These are phyloP conservation scores for Phaffia australis DNA, from an alignment of 768 basidiomycete species.

Conservation along the genomic window DNA sequence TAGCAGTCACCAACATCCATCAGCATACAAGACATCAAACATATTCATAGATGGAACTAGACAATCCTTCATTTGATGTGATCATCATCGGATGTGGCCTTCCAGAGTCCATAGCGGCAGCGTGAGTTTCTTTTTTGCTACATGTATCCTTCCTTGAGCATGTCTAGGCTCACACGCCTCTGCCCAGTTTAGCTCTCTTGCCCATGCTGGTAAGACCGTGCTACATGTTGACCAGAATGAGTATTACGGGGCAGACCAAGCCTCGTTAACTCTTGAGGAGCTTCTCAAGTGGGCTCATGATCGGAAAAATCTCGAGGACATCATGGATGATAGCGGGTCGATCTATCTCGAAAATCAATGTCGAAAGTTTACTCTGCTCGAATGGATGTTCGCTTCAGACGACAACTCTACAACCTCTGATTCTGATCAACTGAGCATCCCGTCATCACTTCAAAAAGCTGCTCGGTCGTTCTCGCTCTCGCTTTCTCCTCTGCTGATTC, in stretches of 20 bases:
- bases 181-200: conserved; percentile 54
- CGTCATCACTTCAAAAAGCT: conserved; percentile 42
- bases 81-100: conserved; percentile 46
- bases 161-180: not conserved
- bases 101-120: conserved; percentile 72
- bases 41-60: conserved; percentile 19
- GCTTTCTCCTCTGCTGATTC: conserved; percentile 69
- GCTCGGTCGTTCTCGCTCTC: conserved; percentile 74
- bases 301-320: not conserved
- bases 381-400: conserved; percentile 13
- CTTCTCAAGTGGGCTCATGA: conserved; percentile 56
- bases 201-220: conserved; percentile 76
- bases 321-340: not conserved
- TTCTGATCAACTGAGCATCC: not conserved
- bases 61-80: conserved; percentile 38
- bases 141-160: not conserved
- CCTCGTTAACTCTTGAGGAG: conserved; percentile 71
- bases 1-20: not conserved
- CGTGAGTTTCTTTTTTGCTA: conserved; percentile 50
- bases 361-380: not conserved
- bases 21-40: not conserved
- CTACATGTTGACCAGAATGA: conserved; percentile 75
- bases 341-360: conserved; percentile 12
- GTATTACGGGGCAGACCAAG: conserved; percentile 76
- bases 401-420: not conserved